Evolutionary conservation across 2,329 filamentous ascomycete genomes (phyloP).

Genomic region (Neofusicoccum kwambonambiense): DNA sequence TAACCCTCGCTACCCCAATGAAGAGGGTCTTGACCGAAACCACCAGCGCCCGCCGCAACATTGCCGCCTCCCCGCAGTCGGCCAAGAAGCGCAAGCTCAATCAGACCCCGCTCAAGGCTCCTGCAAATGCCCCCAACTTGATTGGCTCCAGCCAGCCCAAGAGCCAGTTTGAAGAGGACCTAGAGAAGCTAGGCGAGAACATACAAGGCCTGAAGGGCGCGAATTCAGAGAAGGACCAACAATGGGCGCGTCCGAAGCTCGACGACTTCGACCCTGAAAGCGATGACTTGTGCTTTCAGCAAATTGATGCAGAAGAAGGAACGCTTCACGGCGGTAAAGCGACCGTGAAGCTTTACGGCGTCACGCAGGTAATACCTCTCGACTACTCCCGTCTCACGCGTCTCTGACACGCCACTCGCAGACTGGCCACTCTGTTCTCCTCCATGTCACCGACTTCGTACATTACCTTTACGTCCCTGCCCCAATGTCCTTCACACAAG

Average conservation of each 20-base stretch:
- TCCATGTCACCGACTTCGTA: constrained; percentile 93
- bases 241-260: constrained; percentile 73
- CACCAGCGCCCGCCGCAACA: constrained; percentile 45
- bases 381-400: constrained; percentile 29
- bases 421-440: constrained; percentile 82
- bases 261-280: constrained; percentile 61
- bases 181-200: constrained; percentile 95
- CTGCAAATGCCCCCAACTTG: constrained; percentile 61
- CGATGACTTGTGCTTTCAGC: constrained; percentile 82
- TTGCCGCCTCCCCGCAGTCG: constrained; percentile 47
- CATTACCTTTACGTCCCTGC: constrained; percentile 96
- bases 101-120: constrained; percentile 59
- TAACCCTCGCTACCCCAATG: constrained; percentile 36
- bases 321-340: constrained; percentile 72
- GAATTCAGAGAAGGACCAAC: constrained; percentile 90
- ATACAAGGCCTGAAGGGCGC: constrained; percentile 80
- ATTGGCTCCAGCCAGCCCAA: constrained; percentile 71
- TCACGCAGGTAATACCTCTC: constrained; percentile 64
- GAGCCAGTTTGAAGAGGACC: constrained; percentile 85
- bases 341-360: constrained; percentile 88
- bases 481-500: constrained; percentile 73
- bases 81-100: constrained; percentile 86
- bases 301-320: constrained; percentile 93
- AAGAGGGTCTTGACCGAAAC: constrained; percentile 50
- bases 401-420: constrained; percentile 34